phyloP scores from a whole-genome alignment of 306 rosid species.

The Prinsepia uniflora region DNA sequence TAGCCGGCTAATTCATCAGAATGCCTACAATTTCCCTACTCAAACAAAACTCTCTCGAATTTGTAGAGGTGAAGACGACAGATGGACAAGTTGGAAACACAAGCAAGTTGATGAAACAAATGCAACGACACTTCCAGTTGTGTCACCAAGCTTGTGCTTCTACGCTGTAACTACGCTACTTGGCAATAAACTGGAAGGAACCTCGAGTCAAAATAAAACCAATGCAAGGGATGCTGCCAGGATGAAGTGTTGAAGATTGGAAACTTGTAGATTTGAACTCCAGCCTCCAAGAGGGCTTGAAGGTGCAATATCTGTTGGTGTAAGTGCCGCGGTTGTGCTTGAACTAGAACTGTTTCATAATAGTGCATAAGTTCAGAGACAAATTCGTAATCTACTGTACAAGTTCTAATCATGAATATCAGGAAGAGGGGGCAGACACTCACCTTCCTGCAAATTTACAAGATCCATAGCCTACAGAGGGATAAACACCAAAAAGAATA shows the following conservation, averaged over 20 bases:
- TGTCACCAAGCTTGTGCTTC: slow-evolving; percentile 7
- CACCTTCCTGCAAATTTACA: slow-evolving; percentile 82
- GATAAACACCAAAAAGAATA: slow-evolving; percentile 1
- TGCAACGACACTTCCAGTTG: not conserved
- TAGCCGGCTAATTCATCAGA: slow-evolving; percentile 2
- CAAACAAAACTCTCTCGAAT: not conserved
- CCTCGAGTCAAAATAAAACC: slow-evolving; percentile 37
- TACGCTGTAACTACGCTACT: slow-evolving; percentile 7
- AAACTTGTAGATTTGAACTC: slow-evolving; percentile 38
- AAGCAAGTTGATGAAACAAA: slow-evolving; percentile 18
- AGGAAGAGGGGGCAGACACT: slow-evolving; percentile 28
- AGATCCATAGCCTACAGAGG: slow-evolving; percentile 73
- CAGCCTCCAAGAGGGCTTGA: slow-evolving; percentile 40
- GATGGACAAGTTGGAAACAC: not conserved
- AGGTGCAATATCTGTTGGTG: slow-evolving; percentile 50
- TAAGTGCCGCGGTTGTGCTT: slow-evolving; percentile 35
- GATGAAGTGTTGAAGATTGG: slow-evolving; percentile 37
- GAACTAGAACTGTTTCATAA: slow-evolving; percentile 57
- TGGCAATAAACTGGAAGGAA: not conserved
- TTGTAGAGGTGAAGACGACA: not conserved
- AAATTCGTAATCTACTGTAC: not conserved
- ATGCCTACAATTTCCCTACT: slow-evolving; percentile 13
- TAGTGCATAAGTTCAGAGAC: slow-evolving; percentile 13
- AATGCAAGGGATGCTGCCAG: slow-evolving; percentile 31
- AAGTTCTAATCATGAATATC: slow-evolving; percentile 3